Conservation (phyloP, 257 asterid genomes). For the Ballota nigra region DNA sequence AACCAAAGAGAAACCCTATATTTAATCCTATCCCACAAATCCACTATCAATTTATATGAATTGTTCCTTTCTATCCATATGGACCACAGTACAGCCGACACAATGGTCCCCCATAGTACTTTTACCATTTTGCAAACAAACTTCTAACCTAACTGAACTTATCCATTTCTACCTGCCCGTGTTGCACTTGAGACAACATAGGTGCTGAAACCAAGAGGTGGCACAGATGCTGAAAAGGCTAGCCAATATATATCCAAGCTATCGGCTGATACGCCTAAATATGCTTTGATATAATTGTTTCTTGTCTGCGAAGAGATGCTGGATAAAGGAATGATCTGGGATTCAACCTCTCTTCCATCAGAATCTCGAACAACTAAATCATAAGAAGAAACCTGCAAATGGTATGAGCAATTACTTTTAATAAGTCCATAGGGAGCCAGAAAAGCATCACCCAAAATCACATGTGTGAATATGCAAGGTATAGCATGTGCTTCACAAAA, state of each 20-base stretch:
- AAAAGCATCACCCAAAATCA: conserved; percentile 7
- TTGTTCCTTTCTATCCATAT: background rate
- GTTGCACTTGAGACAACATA: conserved; percentile 47
- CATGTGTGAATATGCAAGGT: background rate
- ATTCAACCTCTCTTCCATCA: conserved; percentile 60
- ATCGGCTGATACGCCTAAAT: conserved; percentile 47
- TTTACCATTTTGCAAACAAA: background rate
- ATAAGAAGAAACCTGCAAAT: conserved; percentile 61
- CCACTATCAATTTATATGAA: background rate
- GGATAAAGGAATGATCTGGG: conserved; percentile 65
- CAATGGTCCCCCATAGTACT: background rate
- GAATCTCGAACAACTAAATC: conserved; percentile 59
- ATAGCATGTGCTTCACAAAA: conserved; percentile 9
- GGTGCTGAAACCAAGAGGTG: conserved; percentile 86
- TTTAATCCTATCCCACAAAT: background rate
- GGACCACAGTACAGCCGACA: background rate
- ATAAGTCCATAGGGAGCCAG: background rate
- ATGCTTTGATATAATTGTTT: conserved; percentile 51
- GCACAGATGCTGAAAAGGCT: conserved; percentile 63
- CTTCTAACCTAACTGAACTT: background rate
- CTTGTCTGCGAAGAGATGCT: conserved; percentile 40
- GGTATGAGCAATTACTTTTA: conserved; percentile 19
- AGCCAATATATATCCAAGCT: conserved; percentile 55
- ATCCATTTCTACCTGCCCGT: conserved; percentile 39
- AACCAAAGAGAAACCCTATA: background rate